Base-by-base conservation (phyloP, 2,329 filamentous ascomycete genomes). In the Proliferodiscus dingleyae region DNA sequence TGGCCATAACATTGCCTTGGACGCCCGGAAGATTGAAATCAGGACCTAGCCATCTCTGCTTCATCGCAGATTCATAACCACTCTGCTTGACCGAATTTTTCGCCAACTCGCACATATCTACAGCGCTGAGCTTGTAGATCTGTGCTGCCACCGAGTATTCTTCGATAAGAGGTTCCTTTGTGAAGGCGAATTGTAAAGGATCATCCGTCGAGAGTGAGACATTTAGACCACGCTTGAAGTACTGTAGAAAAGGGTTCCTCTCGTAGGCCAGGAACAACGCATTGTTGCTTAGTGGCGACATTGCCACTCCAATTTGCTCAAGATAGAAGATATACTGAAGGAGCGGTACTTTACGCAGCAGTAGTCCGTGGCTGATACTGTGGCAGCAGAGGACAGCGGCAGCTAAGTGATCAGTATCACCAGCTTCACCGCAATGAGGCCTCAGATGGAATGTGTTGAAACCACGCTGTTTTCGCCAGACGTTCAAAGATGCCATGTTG, bases 201-300 rank as follows among this genome's bases (percentile, higher is more conserved):
- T 98, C 93, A 61, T 98, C 93, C 0, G 93, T 97, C 2, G 91
- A 97, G 4, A 98, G 72, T 1, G 91, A 97, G 5, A 98, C 90
- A 62, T 98, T 98, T 41, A 98, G 70, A 0, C 93, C 93, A 45
- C 93, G 83, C 62, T 87, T 85, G 73, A 98, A 98, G 68, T 98
- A 98, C 60, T 87, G 87, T 57, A 95, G 77, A 68, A 95, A 98
- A 0, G 93, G 93, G 58, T 98, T 98, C 48, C 94, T 83, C 66
- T 98, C 93, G 62, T 98, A 97, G 1, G 91, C 89, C 42, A 98
- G 71, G 70, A 98, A 98, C 24, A 98, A 71, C 0, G 93, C 93
- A 59, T 98, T 98, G 71, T 98, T 98, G 66, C 89, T 95, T 37
- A 98, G 75, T 2, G 93, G 93, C n/a, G 91, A 97, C 93, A 98